A percentile compares a stretch with the other conserved stretches of the same genome.
phyloP scores from a whole-genome alignment of 164 flowering plant genomes.

The Annona squamosa region DNA sequence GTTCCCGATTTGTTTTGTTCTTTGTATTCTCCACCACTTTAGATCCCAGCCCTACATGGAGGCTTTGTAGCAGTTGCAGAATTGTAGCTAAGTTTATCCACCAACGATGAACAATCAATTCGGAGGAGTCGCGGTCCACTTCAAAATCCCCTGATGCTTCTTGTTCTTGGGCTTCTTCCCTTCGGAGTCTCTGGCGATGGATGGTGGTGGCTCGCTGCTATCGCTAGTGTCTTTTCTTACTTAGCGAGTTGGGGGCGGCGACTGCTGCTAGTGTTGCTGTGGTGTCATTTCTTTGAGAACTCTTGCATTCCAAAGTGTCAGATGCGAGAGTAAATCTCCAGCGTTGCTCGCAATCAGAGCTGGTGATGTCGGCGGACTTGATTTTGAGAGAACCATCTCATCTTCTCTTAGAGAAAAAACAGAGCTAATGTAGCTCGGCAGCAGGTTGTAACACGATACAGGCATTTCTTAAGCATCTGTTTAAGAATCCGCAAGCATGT shows the following conservation, averaged over 20 bases:
- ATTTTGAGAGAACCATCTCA: no score
- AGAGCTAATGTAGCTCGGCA: no score
- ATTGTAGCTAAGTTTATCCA: slow-evolving; percentile 61
- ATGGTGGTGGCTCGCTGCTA: no score
- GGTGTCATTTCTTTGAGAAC: no score
- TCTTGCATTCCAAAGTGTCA: no score
- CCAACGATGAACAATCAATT: slow-evolving; percentile 37
- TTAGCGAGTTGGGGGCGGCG: slow-evolving; percentile 63
- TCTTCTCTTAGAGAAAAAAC: no score
- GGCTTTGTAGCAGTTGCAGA: slow-evolving; percentile 16
- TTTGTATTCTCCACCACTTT: slow-evolving; percentile 32
- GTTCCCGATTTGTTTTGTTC: slow-evolving; percentile 27
- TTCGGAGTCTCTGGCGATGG: slow-evolving; percentile 33
- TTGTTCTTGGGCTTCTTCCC: slow-evolving; percentile 15
- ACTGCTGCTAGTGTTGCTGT: no score
- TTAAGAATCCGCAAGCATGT: slow-evolving; percentile 54
- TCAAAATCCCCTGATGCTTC: slow-evolving; percentile 35
- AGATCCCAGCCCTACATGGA: slow-evolving; percentile 31
- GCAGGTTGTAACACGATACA: slow-evolving; percentile 27
- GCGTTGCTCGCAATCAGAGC: no score
- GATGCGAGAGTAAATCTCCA: no score
- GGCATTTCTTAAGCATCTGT: slow-evolving; percentile 63
- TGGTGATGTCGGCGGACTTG: no score
- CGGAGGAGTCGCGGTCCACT: slow-evolving; percentile 31
- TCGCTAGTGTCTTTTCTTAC: slow-evolving; percentile 46